These are phyloP conservation scores for Podospora didyma DNA, from an alignment of 495 filamentous ascomycete genomes.

Conservation along the genomic window DNA sequence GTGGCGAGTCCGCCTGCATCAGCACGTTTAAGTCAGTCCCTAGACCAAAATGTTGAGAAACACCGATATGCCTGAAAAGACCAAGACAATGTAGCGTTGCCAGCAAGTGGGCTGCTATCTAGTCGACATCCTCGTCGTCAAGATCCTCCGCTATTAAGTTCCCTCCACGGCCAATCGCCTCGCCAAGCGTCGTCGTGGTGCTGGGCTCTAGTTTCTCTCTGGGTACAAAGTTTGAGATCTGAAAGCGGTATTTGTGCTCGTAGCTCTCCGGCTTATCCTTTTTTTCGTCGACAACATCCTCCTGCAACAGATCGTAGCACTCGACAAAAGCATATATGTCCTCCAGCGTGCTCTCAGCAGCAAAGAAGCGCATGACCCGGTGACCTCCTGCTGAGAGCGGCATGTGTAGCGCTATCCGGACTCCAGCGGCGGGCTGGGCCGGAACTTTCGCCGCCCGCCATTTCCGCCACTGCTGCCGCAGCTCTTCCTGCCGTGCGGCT, in stretches of 20 bases:
- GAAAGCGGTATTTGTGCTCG: slow-evolving; percentile 74
- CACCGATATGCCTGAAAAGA: too few species aligned
- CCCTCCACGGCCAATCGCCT: slow-evolving; percentile 74
- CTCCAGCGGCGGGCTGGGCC: slow-evolving; percentile 63
- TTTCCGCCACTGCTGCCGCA: slow-evolving; percentile 67
- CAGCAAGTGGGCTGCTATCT: slow-evolving; percentile 9
- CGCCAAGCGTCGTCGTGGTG: slow-evolving; percentile 57
- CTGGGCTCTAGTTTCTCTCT: slow-evolving; percentile 69
- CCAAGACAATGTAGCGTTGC: too few species aligned
- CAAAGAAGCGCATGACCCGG: slow-evolving; percentile 71
- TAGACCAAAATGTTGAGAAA: too few species aligned
- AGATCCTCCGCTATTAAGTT: slow-evolving; percentile 80
- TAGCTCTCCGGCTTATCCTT: slow-evolving; percentile 59
- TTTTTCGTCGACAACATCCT: slow-evolving; percentile 29
- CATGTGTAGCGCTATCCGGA: slow-evolving; percentile 80
- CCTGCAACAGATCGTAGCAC: slow-evolving; percentile 66
- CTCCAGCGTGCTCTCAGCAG: slow-evolving; percentile 62
- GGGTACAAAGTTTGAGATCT: slow-evolving; percentile 78
- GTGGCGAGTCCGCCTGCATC: too few species aligned
- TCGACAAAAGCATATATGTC: slow-evolving; percentile 96
- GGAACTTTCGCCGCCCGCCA: slow-evolving; percentile 70
- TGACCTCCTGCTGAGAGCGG: slow-evolving; percentile 55
- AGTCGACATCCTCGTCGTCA: slow-evolving; percentile 31
- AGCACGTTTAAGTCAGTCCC: too few species aligned
- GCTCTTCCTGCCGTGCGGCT: slow-evolving; percentile 52